Evolutionary conservation across 2,329 filamentous ascomycete genomes (phyloP).

Genomic region (Talaromyces sp.): DNA sequence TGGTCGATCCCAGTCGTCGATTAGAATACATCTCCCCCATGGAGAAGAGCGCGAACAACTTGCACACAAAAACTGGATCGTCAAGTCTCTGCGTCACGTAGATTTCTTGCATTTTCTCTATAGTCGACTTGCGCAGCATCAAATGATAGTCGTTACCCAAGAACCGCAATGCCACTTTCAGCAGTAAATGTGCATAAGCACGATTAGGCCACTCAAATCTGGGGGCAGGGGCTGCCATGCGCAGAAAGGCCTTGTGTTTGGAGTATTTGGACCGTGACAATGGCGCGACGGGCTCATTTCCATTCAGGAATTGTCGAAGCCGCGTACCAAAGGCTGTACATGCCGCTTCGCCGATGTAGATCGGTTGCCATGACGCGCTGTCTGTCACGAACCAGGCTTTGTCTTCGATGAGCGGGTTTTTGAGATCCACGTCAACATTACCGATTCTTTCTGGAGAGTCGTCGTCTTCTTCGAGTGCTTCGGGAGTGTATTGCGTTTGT

Average conservation of each 20-base stretch:
- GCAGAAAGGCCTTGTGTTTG: constrained; percentile 17
- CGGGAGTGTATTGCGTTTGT: constrained; percentile 8
- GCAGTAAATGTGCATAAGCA: constrained; percentile 20
- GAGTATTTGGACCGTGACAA: constrained; percentile 19
- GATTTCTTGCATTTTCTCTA: constrained; percentile 20
- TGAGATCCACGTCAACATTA: constrained; percentile 17
- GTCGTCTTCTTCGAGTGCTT: neutral
- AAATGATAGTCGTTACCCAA: constrained; percentile 22
- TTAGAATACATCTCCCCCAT: constrained; percentile 23
- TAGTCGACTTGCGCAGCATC: constrained; percentile 20
- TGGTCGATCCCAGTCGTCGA: constrained; percentile 17
- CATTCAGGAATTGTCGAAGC: constrained; percentile 19
- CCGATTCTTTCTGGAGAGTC: neutral
- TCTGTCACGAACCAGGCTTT: constrained; percentile 20
- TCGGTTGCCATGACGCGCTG: constrained; percentile 18
- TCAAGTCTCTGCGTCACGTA: constrained; percentile 17
- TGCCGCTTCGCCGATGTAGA: constrained; percentile 20
- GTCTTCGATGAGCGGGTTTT: constrained; percentile 20
- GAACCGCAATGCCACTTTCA: constrained; percentile 22
- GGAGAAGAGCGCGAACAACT: constrained; percentile 21
- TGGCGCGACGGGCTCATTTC: constrained; percentile 17
- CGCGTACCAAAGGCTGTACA: constrained; percentile 20
- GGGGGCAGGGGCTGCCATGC: constrained; percentile 13
- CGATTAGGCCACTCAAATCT: constrained; percentile 20
- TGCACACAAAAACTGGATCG: constrained; percentile 20